Evolutionary conservation across 768 basidiomycete species (phyloP).

Genomic region (Pholiota microspora): DNA sequence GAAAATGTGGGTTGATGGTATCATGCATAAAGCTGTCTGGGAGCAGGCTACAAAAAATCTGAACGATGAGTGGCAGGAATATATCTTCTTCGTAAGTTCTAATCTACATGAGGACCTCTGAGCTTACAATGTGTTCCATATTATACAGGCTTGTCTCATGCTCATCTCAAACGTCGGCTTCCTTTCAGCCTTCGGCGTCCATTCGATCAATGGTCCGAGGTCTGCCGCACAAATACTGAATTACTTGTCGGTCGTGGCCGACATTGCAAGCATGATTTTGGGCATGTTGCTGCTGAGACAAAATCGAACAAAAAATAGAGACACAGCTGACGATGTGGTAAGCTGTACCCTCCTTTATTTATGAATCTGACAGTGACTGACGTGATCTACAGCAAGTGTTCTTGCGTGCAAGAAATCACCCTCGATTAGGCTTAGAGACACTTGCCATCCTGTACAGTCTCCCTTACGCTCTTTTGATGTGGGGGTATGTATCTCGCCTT

Average conservation of each 20-base stretch:
- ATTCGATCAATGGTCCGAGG: conserved; percentile 24
- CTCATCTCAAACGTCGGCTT: conserved; percentile 59
- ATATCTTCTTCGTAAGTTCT: conserved; percentile 49
- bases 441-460: conserved; percentile 28
- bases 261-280: conserved; percentile 46
- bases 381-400: conserved; percentile 21
- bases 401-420: conserved; percentile 21
- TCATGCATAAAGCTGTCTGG: conserved; percentile 44
- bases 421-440: conserved; percentile 30
- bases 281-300: conserved; percentile 47
- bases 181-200: conserved; percentile 49
- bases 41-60: conserved; percentile 40
- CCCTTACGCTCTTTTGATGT: conserved; percentile 16
- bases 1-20: conserved; percentile 47
- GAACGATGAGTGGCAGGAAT: conserved; percentile 48
- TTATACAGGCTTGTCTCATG: conserved; percentile 49
- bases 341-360: conserved; percentile 13
- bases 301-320: conserved; percentile 34
- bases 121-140: too few relatives aligned
- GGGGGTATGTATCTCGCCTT: too few relatives aligned
- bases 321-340: conserved; percentile 37
- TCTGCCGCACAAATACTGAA: conserved; percentile 49
- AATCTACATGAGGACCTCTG: too few relatives aligned
- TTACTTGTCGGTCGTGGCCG: conserved; percentile 46
- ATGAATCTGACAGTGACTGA: neutral